These are phyloP conservation scores for Nannizzia gypsea DNA, from an alignment of 2,329 filamentous ascomycete genomes.

Conservation along the genomic window DNA sequence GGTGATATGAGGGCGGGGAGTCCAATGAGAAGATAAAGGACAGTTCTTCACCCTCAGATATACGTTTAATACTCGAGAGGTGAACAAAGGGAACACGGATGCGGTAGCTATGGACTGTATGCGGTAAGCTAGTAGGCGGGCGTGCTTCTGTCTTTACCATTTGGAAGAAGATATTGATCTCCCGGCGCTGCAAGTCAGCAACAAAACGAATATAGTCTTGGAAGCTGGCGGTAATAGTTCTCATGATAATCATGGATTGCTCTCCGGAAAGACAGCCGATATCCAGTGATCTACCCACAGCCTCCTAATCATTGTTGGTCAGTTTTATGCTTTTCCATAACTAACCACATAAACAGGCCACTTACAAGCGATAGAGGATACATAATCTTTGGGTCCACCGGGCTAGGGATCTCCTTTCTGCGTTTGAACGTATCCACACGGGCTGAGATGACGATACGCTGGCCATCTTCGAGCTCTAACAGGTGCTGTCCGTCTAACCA, in stretches of 20 bases:
- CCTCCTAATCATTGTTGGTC: slow-evolving; percentile 22
- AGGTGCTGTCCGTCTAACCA: slow-evolving; percentile 32
- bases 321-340: neutral
- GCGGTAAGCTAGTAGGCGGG: neutral
- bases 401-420: slow-evolving; percentile 23
- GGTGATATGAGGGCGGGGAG: slow-evolving; percentile 36
- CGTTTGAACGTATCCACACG: slow-evolving; percentile 18
- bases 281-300: slow-evolving; percentile 40
- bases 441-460: slow-evolving; percentile 16
- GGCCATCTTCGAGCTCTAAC: slow-evolving; percentile 21
- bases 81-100: slow-evolving; percentile 38
- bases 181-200: slow-evolving; percentile 34
- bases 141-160: slow-evolving; percentile 20
- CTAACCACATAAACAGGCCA: neutral
- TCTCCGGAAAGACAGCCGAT: slow-evolving; percentile 51
- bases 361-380: slow-evolving; percentile 31
- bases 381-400: slow-evolving; percentile 20
- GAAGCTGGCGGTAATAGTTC: slow-evolving; percentile 26
- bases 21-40: slow-evolving; percentile 32
- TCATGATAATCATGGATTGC: slow-evolving; percentile 49
- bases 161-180: slow-evolving; percentile 37
- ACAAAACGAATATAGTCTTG: slow-evolving; percentile 23
- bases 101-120: slow-evolving; percentile 23
- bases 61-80: slow-evolving; percentile 30
- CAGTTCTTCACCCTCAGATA: slow-evolving; percentile 13